Evolutionary conservation across 2,329 filamentous ascomycete species (phyloP).

Genomic region (Lachnellula hyalina): DNA sequence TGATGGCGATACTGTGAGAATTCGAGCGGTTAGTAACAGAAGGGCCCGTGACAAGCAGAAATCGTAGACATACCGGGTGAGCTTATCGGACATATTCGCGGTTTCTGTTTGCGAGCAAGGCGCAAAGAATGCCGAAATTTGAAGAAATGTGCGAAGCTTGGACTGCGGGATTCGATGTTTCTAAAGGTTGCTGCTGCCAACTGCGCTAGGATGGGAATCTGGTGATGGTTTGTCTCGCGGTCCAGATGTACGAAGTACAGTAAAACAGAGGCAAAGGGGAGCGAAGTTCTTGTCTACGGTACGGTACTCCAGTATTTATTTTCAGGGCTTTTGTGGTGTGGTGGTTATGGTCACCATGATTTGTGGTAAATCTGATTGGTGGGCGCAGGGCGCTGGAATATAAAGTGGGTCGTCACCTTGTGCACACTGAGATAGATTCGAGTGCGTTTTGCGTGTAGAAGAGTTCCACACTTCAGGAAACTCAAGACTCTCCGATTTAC

Average conservation of each 20-base stretch:
- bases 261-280: background rate
- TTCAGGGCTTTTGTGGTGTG: background rate
- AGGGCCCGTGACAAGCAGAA: background rate
- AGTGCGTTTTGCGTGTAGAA: too few relatives aligned
- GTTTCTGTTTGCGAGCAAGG: conserved; percentile 3
- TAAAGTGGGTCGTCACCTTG: too few relatives aligned
- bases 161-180: background rate
- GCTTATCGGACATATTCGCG: conserved; percentile 74
- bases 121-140: background rate
- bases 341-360: too few relatives aligned
- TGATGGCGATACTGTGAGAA: conserved; percentile 81
- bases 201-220: too few relatives aligned
- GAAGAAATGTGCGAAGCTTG: background rate
- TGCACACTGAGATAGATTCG: too few relatives aligned
- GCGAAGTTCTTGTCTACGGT: background rate
- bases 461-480: too few relatives aligned
- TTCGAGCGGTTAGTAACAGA: background rate
- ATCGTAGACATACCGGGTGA: conserved; percentile 69
- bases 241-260: background rate
- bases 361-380: background rate
- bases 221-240: too few relatives aligned
- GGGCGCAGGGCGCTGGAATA: background rate
- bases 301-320: background rate
- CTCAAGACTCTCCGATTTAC: too few relatives aligned
- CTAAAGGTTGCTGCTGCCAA: background rate